These are phyloP conservation scores for Ceratocystis albifundus DNA, from an alignment of 2,329 filamentous ascomycete species.

Conservation along the genomic window DNA sequence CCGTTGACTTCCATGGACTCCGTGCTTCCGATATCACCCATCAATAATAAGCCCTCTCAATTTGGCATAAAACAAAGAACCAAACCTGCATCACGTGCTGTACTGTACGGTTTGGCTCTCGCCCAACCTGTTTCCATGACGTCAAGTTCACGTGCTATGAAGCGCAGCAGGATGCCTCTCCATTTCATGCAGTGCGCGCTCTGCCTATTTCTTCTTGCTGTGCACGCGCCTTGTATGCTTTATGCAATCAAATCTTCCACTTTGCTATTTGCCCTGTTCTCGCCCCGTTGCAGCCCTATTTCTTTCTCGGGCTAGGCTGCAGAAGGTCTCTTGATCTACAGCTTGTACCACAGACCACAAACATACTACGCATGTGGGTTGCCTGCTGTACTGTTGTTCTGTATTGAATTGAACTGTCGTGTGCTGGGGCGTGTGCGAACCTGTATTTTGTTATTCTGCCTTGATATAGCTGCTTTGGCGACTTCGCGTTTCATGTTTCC, in stretches of 20 bases:
- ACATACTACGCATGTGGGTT: not conserved
- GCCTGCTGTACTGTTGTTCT: not conserved
- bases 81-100: conserved; percentile 1
- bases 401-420: not conserved
- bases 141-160: too few relatives aligned
- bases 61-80: not conserved
- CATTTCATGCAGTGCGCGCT: not conserved
- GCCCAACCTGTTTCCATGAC: too few relatives aligned
- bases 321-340: conserved; percentile 10
- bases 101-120: not conserved
- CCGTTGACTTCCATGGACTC: not conserved
- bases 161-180: too few relatives aligned
- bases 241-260: not conserved
- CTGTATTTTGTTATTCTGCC: not conserved
- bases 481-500: not conserved
- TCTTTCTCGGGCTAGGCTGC: not conserved
- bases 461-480: not conserved
- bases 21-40: not conserved
- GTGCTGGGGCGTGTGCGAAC: too few relatives aligned
- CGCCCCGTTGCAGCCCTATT: not conserved
- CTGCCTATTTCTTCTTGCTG: not conserved
- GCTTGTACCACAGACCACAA: conserved; percentile 1
- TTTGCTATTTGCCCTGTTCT: not conserved
- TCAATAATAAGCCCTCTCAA: not conserved
- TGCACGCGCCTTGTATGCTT: not conserved